Conservation (phyloP, 495 filamentous ascomycete genomes). For the Aspergillus nanangensis region DNA sequence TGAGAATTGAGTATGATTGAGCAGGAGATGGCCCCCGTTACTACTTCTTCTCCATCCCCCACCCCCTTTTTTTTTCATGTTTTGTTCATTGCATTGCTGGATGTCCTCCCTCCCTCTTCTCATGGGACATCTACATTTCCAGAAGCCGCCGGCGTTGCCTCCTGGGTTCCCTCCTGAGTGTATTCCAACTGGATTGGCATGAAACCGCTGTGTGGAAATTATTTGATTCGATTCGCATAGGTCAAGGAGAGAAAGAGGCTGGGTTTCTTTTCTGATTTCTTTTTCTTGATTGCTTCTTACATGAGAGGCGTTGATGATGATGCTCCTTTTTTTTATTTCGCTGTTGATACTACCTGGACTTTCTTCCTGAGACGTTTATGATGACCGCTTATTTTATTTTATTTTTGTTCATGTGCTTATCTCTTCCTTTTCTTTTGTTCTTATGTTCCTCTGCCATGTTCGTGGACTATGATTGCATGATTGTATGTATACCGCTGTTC, state of each 20-base stretch:
- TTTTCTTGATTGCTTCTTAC: conserved; percentile 10
- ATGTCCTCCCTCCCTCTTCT: conserved; percentile 1
- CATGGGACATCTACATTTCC: conserved; percentile 2
- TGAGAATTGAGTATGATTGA: conserved; percentile 23
- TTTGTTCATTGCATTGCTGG: conserved; percentile 6
- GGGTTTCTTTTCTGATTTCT: conserved; percentile 10
- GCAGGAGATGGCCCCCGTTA: not conserved
- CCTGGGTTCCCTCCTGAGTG: conserved; percentile 9
- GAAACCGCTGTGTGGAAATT: conserved; percentile 19
- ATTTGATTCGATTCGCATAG: conserved; percentile 9
- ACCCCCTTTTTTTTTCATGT: conserved; percentile 1
- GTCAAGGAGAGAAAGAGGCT: conserved; percentile 10
- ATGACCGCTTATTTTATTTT: conserved; percentile 9
- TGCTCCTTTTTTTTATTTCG: too few species aligned
- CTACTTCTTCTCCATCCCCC: conserved; percentile 4
- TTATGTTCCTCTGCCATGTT: conserved; percentile 18
- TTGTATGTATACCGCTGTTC: conserved; percentile 35
- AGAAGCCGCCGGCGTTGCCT: conserved; percentile 10
- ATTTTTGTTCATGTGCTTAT: conserved; percentile 5
- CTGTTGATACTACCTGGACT: not conserved
- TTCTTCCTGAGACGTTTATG: conserved; percentile 5
- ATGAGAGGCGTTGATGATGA: too few species aligned
- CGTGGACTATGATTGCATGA: conserved; percentile 36
- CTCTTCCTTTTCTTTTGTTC: conserved; percentile 8
- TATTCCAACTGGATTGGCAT: conserved; percentile 30